Evolutionary conservation across 2,329 filamentous ascomycete species (phyloP).

Genomic region (Orbilia quercus): DNA sequence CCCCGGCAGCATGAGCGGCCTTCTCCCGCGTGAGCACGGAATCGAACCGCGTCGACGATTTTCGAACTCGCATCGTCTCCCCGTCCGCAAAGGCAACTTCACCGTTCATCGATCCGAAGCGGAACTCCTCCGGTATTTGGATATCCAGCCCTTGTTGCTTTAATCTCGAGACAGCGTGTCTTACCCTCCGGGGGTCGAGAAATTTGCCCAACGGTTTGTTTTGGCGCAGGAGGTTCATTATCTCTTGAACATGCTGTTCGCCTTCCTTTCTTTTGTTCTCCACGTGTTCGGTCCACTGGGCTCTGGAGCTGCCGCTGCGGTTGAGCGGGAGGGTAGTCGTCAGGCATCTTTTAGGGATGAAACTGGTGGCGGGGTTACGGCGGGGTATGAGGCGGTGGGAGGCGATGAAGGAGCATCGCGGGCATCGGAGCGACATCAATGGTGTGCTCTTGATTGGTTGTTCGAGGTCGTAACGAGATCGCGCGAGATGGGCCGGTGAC

Average conservation of each 20-base stretch:
- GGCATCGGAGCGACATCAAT: constrained; percentile 53
- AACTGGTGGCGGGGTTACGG: constrained; percentile 9
- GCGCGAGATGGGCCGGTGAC: too few relatives aligned
- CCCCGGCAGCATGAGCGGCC: too few relatives aligned
- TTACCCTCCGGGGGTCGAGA: too few relatives aligned
- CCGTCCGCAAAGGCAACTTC: too few relatives aligned
- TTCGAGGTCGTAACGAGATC: neutral
- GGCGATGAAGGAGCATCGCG: constrained; percentile 39
- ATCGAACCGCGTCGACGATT: too few relatives aligned
- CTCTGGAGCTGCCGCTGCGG: neutral
- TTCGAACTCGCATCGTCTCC: too few relatives aligned
- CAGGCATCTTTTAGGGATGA: constrained; percentile 14
- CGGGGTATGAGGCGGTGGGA: constrained; percentile 32
- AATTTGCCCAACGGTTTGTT: too few relatives aligned
- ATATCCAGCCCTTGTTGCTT: too few relatives aligned
- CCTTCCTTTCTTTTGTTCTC: neutral
- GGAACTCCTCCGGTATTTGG: too few relatives aligned
- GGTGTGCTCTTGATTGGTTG: neutral
- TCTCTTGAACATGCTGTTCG: neutral
- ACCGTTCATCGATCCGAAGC: too few relatives aligned
- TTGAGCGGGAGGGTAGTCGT: constrained; percentile 26
- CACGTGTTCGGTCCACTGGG: neutral
- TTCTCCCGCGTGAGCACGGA: too few relatives aligned
- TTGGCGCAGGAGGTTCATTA: neutral
- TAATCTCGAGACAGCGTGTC: too few relatives aligned